Evolutionary conservation across 2,329 filamentous ascomycete genomes (phyloP).

Genomic region (Penicillium sp.): DNA sequence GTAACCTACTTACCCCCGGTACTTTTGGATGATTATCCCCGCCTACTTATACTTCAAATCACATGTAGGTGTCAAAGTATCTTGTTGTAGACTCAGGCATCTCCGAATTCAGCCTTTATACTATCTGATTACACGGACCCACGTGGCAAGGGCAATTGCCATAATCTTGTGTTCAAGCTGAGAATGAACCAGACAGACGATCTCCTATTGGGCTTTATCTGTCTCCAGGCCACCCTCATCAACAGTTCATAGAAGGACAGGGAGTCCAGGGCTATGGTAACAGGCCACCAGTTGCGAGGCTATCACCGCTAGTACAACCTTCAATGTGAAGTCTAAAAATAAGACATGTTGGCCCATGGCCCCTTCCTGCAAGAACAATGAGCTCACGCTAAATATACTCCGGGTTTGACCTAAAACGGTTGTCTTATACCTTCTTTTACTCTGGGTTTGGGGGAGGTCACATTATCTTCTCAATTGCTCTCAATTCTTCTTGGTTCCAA

Average conservation of each 20-base stretch:
- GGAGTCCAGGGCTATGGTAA: background rate
- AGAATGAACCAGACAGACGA: background rate
- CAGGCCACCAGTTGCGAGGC: background rate
- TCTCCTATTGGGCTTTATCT: background rate
- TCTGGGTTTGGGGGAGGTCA: background rate
- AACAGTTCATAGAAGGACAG: background rate
- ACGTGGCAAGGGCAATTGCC: conserved; percentile 1
- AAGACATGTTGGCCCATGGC: background rate
- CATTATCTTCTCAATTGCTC: background rate
- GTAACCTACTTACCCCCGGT: background rate
- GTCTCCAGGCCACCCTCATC: background rate
- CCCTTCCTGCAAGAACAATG: background rate
- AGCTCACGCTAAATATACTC: conserved; percentile 3
- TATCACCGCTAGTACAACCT: background rate
- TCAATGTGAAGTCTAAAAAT: conserved; percentile 10
- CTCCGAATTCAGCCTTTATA: background rate
- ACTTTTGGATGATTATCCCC: conserved; percentile 1
- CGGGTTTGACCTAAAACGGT: background rate
- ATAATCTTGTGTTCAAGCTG: background rate
- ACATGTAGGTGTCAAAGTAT: conserved; percentile 1
- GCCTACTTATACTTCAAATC: conserved; percentile 5
- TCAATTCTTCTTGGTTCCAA: background rate
- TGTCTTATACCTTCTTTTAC: background rate
- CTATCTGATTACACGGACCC: background rate
- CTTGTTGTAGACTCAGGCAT: background rate